Conservation (phyloP, 768 basidiomycete species). For the Boletus coccyginus region DNA sequence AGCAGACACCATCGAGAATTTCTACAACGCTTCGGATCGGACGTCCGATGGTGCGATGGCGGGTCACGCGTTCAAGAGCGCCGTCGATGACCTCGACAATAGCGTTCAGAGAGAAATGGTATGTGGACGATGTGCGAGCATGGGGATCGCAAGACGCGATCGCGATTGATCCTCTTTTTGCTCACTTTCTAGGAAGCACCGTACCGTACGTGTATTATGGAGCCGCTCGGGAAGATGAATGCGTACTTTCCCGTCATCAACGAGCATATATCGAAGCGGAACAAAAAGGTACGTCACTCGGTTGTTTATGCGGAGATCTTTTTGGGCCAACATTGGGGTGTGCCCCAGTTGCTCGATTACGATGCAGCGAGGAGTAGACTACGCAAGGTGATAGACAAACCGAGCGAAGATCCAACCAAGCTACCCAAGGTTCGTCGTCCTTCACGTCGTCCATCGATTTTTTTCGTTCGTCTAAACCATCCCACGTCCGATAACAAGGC, state of each 20-base stretch:
- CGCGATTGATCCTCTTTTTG: not conserved
- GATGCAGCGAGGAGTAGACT: conserved; percentile 89
- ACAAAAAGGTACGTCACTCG: conserved; percentile 76
- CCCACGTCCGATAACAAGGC: conserved; percentile 41
- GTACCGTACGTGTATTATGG: conserved; percentile 91
- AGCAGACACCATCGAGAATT: conserved; percentile 90
- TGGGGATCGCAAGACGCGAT: not conserved
- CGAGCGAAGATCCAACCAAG: conserved; percentile 89
- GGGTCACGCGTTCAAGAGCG: conserved; percentile 92
- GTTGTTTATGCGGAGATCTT: too few relatives aligned
- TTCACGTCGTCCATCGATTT: not conserved
- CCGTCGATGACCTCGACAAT: conserved; percentile 89
- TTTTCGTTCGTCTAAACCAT: not conserved
- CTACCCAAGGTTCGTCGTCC: conserved; percentile 63
- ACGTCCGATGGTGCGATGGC: conserved; percentile 94
- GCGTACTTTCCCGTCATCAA: conserved; percentile 93
- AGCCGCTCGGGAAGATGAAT: conserved; percentile 95
- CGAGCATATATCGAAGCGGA: conserved; percentile 89
- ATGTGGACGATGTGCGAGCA: conserved; percentile 27
- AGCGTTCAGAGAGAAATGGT: conserved; percentile 85
- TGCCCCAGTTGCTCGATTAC: conserved; percentile 85
- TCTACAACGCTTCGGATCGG: conserved; percentile 85
- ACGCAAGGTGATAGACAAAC: conserved; percentile 88
- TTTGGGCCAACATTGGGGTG: not conserved
- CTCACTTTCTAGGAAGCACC: conserved; percentile 70